Percentiles rank a stretch among this genome's conserved stretches.
Evolutionary conservation across 257 asterid species (phyloP).

Genomic region (Voacanga thouarsii): DNA sequence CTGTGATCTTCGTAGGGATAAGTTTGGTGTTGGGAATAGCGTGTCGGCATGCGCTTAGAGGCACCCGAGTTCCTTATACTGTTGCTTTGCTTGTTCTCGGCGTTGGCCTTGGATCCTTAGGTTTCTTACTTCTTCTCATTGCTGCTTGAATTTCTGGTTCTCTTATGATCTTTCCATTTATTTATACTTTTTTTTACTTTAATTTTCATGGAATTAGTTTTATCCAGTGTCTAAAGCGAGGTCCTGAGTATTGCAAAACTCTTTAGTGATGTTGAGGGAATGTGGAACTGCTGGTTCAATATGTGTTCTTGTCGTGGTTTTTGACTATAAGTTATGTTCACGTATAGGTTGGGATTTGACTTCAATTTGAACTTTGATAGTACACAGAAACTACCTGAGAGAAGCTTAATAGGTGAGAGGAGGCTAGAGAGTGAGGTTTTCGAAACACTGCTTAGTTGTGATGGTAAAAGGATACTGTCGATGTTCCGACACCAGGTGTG

Average conservation of each 20-base stretch:
- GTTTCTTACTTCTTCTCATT: conserved; percentile 28
- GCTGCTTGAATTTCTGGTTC: background rate
- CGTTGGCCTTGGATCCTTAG: conserved; percentile 79
- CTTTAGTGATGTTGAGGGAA: no score
- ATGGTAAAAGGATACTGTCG: background rate
- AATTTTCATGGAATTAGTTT: background rate
- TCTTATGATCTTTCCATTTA: background rate
- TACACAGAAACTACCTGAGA: background rate
- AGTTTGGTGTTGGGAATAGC: conserved; percentile 87
- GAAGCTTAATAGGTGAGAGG: background rate
- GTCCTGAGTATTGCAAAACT: no score
- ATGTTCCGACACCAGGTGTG: background rate
- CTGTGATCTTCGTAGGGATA: conserved; percentile 84
- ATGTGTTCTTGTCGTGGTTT: background rate
- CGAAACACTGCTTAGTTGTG: background rate
- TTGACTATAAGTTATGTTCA: background rate
- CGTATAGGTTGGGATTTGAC: background rate
- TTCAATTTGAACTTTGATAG: background rate
- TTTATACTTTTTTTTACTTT: background rate
- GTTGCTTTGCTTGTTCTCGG: conserved; percentile 85
- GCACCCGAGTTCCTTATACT: conserved; percentile 94
- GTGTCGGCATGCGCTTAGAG: conserved; percentile 72
- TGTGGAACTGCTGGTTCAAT: background rate
- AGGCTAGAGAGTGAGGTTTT: background rate
- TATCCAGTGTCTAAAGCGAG: background rate